phyloP scores from a whole-genome alignment of 2,329 filamentous ascomycete genomes.

The Ramichloridium luteum region DNA sequence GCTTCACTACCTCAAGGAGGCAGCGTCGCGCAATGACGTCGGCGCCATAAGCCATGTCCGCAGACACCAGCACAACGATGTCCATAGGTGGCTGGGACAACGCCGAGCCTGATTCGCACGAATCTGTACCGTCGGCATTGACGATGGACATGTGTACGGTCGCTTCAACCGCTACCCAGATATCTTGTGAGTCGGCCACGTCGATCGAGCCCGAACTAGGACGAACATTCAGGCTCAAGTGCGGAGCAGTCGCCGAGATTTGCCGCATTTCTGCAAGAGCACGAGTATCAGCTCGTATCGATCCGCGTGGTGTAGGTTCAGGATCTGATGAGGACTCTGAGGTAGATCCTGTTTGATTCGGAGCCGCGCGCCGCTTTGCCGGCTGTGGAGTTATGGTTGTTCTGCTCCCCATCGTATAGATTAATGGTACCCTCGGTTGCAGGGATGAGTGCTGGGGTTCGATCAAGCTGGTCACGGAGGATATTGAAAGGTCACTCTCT shows the following conservation, averaged over 20 bases:
- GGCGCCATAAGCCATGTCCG: background rate
- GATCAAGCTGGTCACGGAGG: background rate
- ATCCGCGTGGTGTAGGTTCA: constrained; percentile 1
- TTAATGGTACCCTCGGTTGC: too few relatives aligned
- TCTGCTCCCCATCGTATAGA: background rate
- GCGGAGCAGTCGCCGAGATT: background rate
- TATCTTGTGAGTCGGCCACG: constrained; percentile 11
- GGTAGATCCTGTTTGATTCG: background rate
- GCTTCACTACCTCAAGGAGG: constrained; percentile 10
- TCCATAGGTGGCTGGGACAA: constrained; percentile 6
- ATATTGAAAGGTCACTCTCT: background rate
- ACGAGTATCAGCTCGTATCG: background rate
- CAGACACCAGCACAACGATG: constrained; percentile 6
- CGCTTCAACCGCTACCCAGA: constrained; percentile 22
- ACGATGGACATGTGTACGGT: constrained; percentile 14
- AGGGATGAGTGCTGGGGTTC: background rate
- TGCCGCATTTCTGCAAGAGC: background rate
- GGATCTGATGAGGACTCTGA: constrained; percentile 8
- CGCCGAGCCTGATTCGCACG: background rate
- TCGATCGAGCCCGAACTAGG: constrained; percentile 17
- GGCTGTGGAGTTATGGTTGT: background rate
- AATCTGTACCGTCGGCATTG: constrained; percentile 2
- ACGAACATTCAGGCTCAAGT: constrained; percentile 9
- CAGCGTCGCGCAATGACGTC: constrained; percentile 7
- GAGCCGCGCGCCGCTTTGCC: too few relatives aligned